Conservation (phyloP, 2,329 filamentous ascomycete genomes). For the Penicillium vulpinum region DNA sequence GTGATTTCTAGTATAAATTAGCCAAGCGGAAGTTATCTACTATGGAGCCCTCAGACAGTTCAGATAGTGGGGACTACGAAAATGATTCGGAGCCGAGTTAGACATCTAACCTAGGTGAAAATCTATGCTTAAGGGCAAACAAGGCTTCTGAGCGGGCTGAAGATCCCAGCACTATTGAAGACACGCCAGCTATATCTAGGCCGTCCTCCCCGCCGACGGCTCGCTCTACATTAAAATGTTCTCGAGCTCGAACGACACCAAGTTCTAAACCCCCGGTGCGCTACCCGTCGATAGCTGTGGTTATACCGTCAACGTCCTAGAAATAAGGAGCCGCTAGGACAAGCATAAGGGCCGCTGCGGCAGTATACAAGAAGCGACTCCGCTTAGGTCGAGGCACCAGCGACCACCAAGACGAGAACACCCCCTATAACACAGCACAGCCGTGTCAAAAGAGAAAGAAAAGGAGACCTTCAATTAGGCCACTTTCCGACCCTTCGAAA, state of each 20-base stretch:
- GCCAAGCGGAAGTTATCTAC: not conserved
- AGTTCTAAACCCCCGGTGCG: too few relatives aligned
- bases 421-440: too few relatives aligned
- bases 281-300: not conserved
- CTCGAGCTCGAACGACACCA: not conserved
- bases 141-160: not conserved
- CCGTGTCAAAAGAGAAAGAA: too few relatives aligned
- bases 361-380: too few relatives aligned
- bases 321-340: not conserved
- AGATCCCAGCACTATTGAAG: not conserved
- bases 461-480: too few relatives aligned
- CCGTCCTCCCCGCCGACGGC: not conserved
- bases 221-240: not conserved
- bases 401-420: too few relatives aligned
- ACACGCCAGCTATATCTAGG: not conserved
- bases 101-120: not conserved
- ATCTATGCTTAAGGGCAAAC: not conserved
- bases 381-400: too few relatives aligned
- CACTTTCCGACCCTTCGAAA: too few relatives aligned
- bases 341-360: not conserved
- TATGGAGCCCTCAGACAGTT: not conserved
- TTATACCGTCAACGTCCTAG: not conserved
- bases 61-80: not conserved
- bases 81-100: not conserved
- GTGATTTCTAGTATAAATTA: slow-evolving; percentile 8